These are phyloP conservation scores for Fusarium praegraminearum DNA, from an alignment of 2,329 filamentous ascomycete species.

Conservation along the genomic window DNA sequence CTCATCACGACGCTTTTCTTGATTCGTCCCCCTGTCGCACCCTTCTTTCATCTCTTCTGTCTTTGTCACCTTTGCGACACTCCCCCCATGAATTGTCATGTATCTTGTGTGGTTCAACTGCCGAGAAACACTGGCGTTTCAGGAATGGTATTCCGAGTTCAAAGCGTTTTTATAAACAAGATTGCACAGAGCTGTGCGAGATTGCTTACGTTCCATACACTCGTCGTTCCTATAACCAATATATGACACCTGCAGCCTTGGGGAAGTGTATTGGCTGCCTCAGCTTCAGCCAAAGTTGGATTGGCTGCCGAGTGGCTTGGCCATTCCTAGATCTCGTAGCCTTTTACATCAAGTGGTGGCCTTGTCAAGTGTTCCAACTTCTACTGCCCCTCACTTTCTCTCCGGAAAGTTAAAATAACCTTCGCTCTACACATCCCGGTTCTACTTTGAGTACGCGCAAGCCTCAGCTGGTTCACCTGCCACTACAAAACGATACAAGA, in stretches of 20 bases:
- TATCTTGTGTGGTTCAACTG: constrained; percentile 37
- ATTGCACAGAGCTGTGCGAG: neutral
- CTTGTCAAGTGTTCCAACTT: constrained; percentile 38
- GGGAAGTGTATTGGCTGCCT: constrained; percentile 21
- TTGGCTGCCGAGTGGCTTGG: constrained; percentile 39
- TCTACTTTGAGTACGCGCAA: constrained; percentile 9
- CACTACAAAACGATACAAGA: constrained; percentile 27
- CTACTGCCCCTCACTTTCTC: constrained; percentile 31
- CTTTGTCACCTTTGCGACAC: constrained; percentile 19
- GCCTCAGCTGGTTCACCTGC: constrained; percentile 13
- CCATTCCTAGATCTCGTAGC: constrained; percentile 39
- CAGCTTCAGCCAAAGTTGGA: neutral
- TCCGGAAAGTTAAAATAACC: constrained; percentile 30
- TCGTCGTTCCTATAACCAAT: constrained; percentile 6
- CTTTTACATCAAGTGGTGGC: constrained; percentile 36
- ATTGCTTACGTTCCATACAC: constrained; percentile 1
- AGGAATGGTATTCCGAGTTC: neutral
- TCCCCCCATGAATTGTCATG: constrained; percentile 5
- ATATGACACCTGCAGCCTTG: constrained; percentile 17
- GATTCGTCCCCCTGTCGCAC: constrained; percentile 39
- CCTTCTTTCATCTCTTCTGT: constrained; percentile 19
- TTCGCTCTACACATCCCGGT: constrained; percentile 21
- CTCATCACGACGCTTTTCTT: constrained; percentile 35
- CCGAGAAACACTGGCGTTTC: constrained; percentile 28
- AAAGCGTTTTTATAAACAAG: neutral